These are phyloP conservation scores for Suillus alpinus DNA, from an alignment of 768 basidiomycete species.

Conservation along the genomic window DNA sequence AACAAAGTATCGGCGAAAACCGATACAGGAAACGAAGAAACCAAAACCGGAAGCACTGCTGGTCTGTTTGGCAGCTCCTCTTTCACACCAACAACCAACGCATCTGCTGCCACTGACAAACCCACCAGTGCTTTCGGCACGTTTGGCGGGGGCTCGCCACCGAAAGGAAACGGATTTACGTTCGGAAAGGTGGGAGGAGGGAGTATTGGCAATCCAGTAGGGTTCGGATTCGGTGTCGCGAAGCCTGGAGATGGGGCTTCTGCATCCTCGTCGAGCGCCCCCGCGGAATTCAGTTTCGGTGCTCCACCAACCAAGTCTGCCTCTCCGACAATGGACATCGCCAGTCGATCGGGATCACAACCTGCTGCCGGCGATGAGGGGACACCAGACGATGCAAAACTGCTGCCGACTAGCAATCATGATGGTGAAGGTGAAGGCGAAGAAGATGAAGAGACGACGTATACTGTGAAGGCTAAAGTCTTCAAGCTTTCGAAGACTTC, in stretches of 20 bases:
- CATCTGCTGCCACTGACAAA: slow-evolving; percentile 20
- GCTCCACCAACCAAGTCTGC: slow-evolving; percentile 16
- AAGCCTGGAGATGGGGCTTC: slow-evolving; percentile 19
- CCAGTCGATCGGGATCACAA: slow-evolving; percentile 26
- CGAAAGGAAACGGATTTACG: slow-evolving; percentile 22
- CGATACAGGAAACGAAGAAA: slow-evolving; percentile 12
- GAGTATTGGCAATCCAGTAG: slow-evolving; percentile 62
- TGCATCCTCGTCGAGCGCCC: slow-evolving; percentile 9
- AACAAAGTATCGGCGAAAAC: slow-evolving; percentile 6
- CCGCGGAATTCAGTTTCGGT: slow-evolving; percentile 25
- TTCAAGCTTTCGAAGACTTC: slow-evolving; percentile 56
- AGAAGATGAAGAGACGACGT: slow-evolving; percentile 70
- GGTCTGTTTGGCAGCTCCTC: slow-evolving; percentile 20
- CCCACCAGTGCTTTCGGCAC: slow-evolving; percentile 22
- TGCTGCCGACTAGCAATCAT: slow-evolving; percentile 35
- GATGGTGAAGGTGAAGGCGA: slow-evolving; percentile 79
- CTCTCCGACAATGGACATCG: slow-evolving; percentile 23
- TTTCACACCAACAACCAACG: slow-evolving; percentile 9
- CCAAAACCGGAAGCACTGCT: background rate
- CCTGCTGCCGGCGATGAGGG: slow-evolving; percentile 31
- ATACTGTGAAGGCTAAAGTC: slow-evolving; percentile 59
- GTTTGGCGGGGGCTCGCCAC: slow-evolving; percentile 24
- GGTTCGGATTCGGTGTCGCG: slow-evolving; percentile 43
- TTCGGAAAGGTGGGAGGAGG: slow-evolving; percentile 37
- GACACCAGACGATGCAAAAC: slow-evolving; percentile 12